Conservation (phyloP, 73 alveolate genomes). For the Paramecium sonneborni region DNA sequence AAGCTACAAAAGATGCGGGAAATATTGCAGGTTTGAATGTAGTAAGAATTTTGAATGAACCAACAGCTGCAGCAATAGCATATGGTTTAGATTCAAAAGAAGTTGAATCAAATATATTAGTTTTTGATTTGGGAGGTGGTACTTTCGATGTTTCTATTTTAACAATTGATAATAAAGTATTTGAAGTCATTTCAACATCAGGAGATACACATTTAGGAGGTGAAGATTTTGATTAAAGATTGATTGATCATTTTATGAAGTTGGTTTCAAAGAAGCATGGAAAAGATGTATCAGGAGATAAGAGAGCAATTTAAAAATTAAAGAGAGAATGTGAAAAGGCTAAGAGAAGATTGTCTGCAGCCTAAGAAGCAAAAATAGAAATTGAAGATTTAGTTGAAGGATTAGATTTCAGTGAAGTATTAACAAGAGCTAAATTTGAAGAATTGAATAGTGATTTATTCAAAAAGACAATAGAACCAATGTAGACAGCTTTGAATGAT, state of each 20-base stretch:
- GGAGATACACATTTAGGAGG: conserved; percentile 99
- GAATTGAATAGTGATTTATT: conserved; percentile 93
- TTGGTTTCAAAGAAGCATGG: conserved; percentile 90
- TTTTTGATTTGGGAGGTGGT: conserved; percentile 93
- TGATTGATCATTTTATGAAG: conserved; percentile 95
- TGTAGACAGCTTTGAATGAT: conserved; percentile 91
- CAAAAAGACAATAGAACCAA: conserved; percentile 97
- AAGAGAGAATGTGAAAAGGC: conserved; percentile 98
- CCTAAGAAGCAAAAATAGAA: conserved; percentile 89
- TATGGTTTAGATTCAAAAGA: conserved; percentile 84
- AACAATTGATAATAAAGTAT: conserved; percentile 96
- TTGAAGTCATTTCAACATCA: conserved; percentile 96
- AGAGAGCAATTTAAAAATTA: conserved; percentile 95
- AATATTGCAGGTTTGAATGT: conserved; percentile 83
- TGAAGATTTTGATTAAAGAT: conserved; percentile 98
- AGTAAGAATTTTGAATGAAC: conserved; percentile 87
- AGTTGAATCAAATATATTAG: conserved; percentile 79
- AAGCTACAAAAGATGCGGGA: conserved; percentile 98
- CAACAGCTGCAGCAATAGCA: conserved; percentile 96
- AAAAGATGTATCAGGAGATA: conserved; percentile 88
- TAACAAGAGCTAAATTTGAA: conserved; percentile 98
- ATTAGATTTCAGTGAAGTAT: conserved; percentile 95
- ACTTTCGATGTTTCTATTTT: conserved; percentile 92
- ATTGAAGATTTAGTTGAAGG: conserved; percentile 98
- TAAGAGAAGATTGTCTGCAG: conserved; percentile 96